Evolutionary conservation across 768 basidiomycete genomes (phyloP), one percentile per base, ranked within the genome.

Genomic region (Strobilomyces confusus): DNA sequence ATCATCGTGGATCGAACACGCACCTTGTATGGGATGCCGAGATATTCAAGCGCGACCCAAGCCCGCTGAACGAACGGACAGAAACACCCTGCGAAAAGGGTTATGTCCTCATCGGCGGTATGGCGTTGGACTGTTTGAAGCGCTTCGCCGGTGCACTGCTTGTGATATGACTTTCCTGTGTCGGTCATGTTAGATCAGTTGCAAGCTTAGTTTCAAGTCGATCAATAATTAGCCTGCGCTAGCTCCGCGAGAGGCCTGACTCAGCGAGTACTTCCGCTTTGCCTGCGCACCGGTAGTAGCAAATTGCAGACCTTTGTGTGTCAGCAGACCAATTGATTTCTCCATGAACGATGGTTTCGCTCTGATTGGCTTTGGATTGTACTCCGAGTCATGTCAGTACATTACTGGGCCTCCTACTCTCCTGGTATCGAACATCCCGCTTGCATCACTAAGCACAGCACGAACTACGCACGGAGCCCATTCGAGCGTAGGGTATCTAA

Each of bases 21-120:
- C 73, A 86, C 87, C 65, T 83, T 80, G 71, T 94, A 92, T 3
- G 82, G 80, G 42, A 91, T 79, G 1, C 74, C 77, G 20, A 89
- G 79, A 56, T 80, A 77, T 66, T 92, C 89, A 29, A 92, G 73
- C 0, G 82, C 78, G 19, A 83, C 77, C 90, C 91, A 93, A 2
- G 81, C 87, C 15, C 90, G 77, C 67, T 92, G 89, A 2, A 91
- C 89, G 63, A 91, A 92, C 0, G 88, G 87, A 64, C 88, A 90
- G 63, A 89, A 89, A 63, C 86, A 89, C 48, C 80, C 77, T 9
- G 75, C 83, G 58, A 89, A 91, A 22, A 92, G 74, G 1, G 80
- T 84, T 56, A 87, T 81, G 48, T 82, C 77, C 60, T 77, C 67
- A 3, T 76, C 71, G 14, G 57, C 61, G 20, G 65, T 52, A 36